Percentiles rank a stretch among this genome's conserved stretches.
phyloP scores from a whole-genome alignment of 495 filamentous ascomycete species.

The Tuber aestivum region DNA sequence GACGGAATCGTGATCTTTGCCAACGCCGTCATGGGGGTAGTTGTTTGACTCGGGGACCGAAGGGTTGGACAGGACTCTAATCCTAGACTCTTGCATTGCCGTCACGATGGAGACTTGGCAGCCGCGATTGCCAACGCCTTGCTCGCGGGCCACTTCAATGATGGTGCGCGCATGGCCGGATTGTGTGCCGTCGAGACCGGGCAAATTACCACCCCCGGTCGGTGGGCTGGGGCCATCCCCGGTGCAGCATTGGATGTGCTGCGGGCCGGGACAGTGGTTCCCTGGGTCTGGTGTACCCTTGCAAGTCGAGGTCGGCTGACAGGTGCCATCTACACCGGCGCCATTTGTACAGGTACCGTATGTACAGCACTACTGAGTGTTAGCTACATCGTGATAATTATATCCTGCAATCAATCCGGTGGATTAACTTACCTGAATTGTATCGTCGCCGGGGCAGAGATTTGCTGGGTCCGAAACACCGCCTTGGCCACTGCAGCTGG shows the following conservation, averaged over 20 bases:
- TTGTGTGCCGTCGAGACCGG: neutral
- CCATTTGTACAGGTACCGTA: neutral
- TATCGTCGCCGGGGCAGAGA: neutral
- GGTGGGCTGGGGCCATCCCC: neutral
- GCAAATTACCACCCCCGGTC: neutral
- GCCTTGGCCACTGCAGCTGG: neutral
- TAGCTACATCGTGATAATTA: neutral
- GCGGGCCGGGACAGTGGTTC: constrained; percentile 1
- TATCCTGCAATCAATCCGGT: neutral
- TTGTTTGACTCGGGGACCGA: constrained; percentile 8
- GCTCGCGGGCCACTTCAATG: neutral
- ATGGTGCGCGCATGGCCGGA: constrained; percentile 3
- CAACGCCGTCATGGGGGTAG: neutral
- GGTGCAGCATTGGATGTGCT: constrained; percentile 3
- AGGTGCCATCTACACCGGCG: neutral
- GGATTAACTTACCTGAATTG: neutral
- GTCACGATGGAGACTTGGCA: constrained; percentile 5
- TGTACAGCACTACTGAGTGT: neutral
- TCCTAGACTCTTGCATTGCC: constrained; percentile 6
- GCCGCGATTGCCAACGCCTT: constrained; percentile 9
- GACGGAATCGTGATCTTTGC: neutral
- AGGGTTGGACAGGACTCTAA: constrained; percentile 7
- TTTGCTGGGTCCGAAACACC: constrained; percentile 1
- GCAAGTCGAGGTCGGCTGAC: neutral
- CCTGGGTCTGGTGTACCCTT: constrained; percentile 1